A percentile compares a stretch with the other conserved stretches of the same genome.
Conservation (phyloP, 257 asterid species). For the Lithospermum erythrorhizon region DNA sequence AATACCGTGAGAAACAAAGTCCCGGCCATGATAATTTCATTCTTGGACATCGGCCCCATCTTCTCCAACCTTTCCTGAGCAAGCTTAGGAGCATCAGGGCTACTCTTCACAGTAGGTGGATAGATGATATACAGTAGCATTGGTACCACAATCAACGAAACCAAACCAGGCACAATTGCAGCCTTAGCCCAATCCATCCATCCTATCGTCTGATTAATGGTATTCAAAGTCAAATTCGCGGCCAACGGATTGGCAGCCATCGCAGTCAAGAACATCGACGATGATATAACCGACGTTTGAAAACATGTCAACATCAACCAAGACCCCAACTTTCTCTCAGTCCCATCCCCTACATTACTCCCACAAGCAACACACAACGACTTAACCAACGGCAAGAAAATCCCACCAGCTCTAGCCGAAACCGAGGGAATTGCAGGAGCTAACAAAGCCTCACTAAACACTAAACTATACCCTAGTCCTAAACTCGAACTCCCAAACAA, state of each 20-base stretch:
- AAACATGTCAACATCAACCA: constrained; percentile 95
- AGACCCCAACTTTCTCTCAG: constrained; percentile 77
- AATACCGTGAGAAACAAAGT: constrained; percentile 85
- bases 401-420: constrained; percentile 95
- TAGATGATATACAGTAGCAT: constrained; percentile 57
- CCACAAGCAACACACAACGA: constrained; percentile 93
- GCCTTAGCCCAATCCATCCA: constrained; percentile 99
- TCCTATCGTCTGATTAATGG: constrained; percentile 58
- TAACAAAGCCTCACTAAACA: constrained; percentile 86
- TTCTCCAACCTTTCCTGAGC: constrained; percentile 75
- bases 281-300: constrained; percentile 86
- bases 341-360: constrained; percentile 85
- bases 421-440: constrained; percentile 98
- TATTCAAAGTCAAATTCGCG: constrained; percentile 62
- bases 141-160: constrained; percentile 71
- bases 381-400: constrained; percentile 81
- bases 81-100: constrained; percentile 96
- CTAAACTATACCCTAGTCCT: constrained; percentile 88
- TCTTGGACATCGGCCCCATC: constrained; percentile 95
- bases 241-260: constrained; percentile 98
- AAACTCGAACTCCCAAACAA: constrained; percentile 75
- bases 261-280: constrained; percentile 90
- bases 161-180: constrained; percentile 86
- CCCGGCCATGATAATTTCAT: constrained; percentile 91
- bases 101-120: constrained; percentile 79